phyloP scores from a whole-genome alignment of 2,329 filamentous ascomycete genomes.

The Sporothrix pseudoabietina region DNA sequence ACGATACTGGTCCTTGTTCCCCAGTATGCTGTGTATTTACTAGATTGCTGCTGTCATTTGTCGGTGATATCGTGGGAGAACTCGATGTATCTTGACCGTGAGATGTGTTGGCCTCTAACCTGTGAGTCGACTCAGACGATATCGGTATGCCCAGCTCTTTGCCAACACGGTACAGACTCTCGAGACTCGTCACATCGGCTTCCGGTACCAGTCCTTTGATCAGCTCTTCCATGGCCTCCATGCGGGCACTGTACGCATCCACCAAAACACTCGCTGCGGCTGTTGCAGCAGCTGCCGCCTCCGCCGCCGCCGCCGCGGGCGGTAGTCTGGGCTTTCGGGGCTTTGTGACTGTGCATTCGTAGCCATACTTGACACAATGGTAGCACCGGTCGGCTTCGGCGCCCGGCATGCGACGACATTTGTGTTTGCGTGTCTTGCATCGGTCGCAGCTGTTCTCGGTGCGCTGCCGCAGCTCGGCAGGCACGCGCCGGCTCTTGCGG shows the following conservation, averaged over 20 bases:
- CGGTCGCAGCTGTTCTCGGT: slow-evolving; percentile 51
- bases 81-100: background rate
- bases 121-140: slow-evolving; percentile 34
- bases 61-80: background rate
- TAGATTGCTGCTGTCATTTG: background rate
- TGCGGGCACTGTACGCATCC: slow-evolving; percentile 45
- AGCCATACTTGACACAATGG: slow-evolving; percentile 46
- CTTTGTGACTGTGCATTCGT: slow-evolving; percentile 47
- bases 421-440: slow-evolving; percentile 50
- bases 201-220: slow-evolving; percentile 49
- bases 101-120: background rate
- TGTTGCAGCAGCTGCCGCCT: slow-evolving; percentile 40
- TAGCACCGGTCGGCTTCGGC: slow-evolving; percentile 44
- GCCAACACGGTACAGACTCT: slow-evolving; percentile 46
- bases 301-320: slow-evolving; percentile 41
- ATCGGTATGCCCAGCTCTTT: slow-evolving; percentile 46
- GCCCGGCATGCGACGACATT: slow-evolving; percentile 43
- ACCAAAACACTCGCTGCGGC: slow-evolving; percentile 33
- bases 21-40: background rate
- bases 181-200: slow-evolving; percentile 46
- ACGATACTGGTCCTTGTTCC: background rate
- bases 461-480: slow-evolving; percentile 48
- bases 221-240: slow-evolving; percentile 47
- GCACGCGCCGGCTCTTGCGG: slow-evolving; percentile 41
- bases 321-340: slow-evolving; percentile 41